Conservation (phyloP, 352 stramenopile species). For the Globisporangium paddicum region DNA sequence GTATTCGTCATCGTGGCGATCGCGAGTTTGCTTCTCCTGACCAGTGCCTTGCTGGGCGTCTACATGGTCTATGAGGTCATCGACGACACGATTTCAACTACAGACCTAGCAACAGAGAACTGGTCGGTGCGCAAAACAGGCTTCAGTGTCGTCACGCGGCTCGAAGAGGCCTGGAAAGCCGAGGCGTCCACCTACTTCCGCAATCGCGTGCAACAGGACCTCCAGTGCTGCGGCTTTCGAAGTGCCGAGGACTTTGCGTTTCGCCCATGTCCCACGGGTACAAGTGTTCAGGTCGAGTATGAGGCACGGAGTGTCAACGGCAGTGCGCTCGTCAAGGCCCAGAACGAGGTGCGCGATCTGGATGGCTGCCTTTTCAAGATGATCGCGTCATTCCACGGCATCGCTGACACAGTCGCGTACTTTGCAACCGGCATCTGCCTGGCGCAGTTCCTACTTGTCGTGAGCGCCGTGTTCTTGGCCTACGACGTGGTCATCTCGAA, state of each 20-base stretch:
- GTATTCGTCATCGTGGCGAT: constrained; percentile 39
- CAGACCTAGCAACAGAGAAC: constrained; percentile 38
- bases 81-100: constrained; percentile 12
- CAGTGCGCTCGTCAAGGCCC: constrained; percentile 31
- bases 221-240: constrained; percentile 67
- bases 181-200: constrained; percentile 38
- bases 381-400: constrained; percentile 42
- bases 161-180: constrained; percentile 42
- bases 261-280: constrained; percentile 47
- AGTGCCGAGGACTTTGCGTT: constrained; percentile 34
- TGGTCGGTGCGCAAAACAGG: constrained; percentile 71
- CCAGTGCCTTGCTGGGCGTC: constrained; percentile 29
- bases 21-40: constrained; percentile 35
- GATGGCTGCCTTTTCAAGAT: constrained; percentile 47
- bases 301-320: constrained; percentile 59
- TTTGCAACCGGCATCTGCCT: constrained; percentile 26
- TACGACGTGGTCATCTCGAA: constrained; percentile 58
- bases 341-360: constrained; percentile 44
- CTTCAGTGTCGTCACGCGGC: constrained; percentile 51
- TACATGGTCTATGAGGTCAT: constrained; percentile 66
- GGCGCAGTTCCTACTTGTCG: constrained; percentile 34
- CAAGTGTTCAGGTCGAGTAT: constrained; percentile 44
- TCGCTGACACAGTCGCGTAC: constrained; percentile 39
- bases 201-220: constrained; percentile 50
- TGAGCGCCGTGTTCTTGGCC: constrained; percentile 47